Base-by-base conservation (phyloP, 805 yeast species). In the Candida taoyuanica region DNA sequence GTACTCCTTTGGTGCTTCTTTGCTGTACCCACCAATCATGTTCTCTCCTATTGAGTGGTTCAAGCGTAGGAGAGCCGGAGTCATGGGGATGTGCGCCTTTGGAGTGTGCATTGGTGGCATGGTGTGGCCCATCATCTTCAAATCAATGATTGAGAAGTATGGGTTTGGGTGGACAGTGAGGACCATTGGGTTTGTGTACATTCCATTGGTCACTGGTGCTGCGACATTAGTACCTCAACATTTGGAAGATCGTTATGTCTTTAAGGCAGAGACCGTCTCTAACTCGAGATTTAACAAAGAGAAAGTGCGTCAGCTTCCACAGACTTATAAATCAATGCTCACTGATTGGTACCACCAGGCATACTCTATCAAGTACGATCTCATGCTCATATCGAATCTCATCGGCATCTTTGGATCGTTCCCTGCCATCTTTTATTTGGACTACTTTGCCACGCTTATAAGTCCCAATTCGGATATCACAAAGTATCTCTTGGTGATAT, bases 41-140 rank as follows among this genome's bases (percentile, higher is more conserved):
- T 70, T 77, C 7, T 58, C 81, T 7, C 53, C 83, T 16, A 85
- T 86, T 0, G 87, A 80, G 39, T 82, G 85, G 81, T 83, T 83
- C 58, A 61, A 73, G 31, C 76, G 71, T 45, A 77, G 65, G 43
- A 66, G 88, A 49, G 79, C 81, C 1, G 57, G 66, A 14, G 75
- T 78, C 1, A 53, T 68, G 47, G 79, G 80, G 9, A 55, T 71
- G 17, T 62, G 71, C 3, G 53, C 66, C 17, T 55, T 69, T 19
- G 79, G 79, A 16, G 74, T 76, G 5, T 78, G 78, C 31, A 49
- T 73, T 2, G 76, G 78, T 25, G 80, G 79, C 44, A 62, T 70
- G 6, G 50, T 63, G 2, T 68, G 54, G 56, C 54, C 54, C 5
- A 36, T 52, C 13, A 40, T 52, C 5, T 52, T 52, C 44, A 52